Percentiles rank a stretch among this genome's conserved stretches.
Conservation (phyloP, 1,139 yeast genomes). For the Saccharomyces hybrid region DNA sequence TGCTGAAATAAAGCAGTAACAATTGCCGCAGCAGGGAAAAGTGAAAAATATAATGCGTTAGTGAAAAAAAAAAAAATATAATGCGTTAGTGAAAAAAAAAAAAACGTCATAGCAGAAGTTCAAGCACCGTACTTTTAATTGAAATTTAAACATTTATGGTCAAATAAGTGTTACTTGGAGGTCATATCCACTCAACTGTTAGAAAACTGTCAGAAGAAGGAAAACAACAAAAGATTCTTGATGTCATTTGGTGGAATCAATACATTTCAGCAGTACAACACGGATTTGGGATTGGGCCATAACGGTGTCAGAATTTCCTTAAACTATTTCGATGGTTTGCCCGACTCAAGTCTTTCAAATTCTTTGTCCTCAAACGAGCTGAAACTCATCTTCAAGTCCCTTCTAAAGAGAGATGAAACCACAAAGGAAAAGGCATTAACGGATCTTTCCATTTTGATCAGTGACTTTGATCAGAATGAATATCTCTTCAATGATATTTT, state of each 20-base stretch:
- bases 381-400: slow-evolving; percentile 60
- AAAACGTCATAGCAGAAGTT: neutral
- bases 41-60: neutral
- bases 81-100: neutral
- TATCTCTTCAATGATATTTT: slow-evolving; percentile 38
- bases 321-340: slow-evolving; percentile 70
- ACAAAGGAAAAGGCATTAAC: slow-evolving; percentile 75
- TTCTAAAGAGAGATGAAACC: slow-evolving; percentile 69
- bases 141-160: too few relatives aligned
- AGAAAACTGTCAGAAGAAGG: too few relatives aligned
- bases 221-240: neutral
- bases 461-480: slow-evolving; percentile 28
- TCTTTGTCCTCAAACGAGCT: slow-evolving; percentile 49
- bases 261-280: slow-evolving; percentile 22
- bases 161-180: too few relatives aligned
- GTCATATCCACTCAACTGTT: too few relatives aligned
- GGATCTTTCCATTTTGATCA: slow-evolving; percentile 41
- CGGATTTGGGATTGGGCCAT: slow-evolving; percentile 33
- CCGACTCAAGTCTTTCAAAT: slow-evolving; percentile 48
- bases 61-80: neutral
- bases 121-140: too few relatives aligned
- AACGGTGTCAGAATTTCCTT: slow-evolving; percentile 63
- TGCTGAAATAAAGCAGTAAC: too few relatives aligned
- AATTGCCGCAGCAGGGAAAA: neutral
- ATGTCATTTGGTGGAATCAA: slow-evolving; percentile 29